phyloP scores from a whole-genome alignment of 495 filamentous ascomycete genomes.

The Annulohypoxylon stygium region DNA sequence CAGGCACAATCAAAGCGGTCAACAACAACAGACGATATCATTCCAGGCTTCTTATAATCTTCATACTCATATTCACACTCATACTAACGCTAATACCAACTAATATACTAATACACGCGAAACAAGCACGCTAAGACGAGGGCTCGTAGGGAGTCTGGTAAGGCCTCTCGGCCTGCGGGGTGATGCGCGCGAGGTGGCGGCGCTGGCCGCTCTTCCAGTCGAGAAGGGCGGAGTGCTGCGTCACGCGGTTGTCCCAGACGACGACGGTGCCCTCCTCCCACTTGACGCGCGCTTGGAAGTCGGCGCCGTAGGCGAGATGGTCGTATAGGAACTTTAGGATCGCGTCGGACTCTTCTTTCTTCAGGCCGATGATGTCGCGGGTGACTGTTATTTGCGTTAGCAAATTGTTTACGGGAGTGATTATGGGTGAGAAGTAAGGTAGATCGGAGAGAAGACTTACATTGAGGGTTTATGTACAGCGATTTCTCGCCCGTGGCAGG shows the following conservation, averaged over 20 bases:
- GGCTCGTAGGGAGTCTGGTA: slow-evolving; percentile 75
- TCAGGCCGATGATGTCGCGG: slow-evolving; percentile 77
- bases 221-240: slow-evolving; percentile 79
- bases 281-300: slow-evolving; percentile 89
- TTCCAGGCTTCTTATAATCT: slow-evolving; percentile 49
- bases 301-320: slow-evolving; percentile 82
- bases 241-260: slow-evolving; percentile 90
- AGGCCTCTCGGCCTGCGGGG: slow-evolving; percentile 83
- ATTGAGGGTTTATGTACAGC: slow-evolving; percentile 86
- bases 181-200: slow-evolving; percentile 84
- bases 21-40: slow-evolving; percentile 41
- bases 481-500: slow-evolving; percentile 88
- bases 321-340: slow-evolving; percentile 90
- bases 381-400: slow-evolving; percentile 65
- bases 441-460: slow-evolving; percentile 62
- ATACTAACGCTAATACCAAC: not conserved
- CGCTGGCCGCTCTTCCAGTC: slow-evolving; percentile 85
- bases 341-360: slow-evolving; percentile 82
- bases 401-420: not conserved
- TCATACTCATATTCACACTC: slow-evolving; percentile 1
- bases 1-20: slow-evolving; percentile 27
- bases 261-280: slow-evolving; percentile 88
- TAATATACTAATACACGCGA: not conserved
- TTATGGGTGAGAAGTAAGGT: not conserved
- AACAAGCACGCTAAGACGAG: slow-evolving; percentile 15